Evolutionary conservation across 495 filamentous ascomycete species (phyloP).

Genomic region (Daldinia childiae): DNA sequence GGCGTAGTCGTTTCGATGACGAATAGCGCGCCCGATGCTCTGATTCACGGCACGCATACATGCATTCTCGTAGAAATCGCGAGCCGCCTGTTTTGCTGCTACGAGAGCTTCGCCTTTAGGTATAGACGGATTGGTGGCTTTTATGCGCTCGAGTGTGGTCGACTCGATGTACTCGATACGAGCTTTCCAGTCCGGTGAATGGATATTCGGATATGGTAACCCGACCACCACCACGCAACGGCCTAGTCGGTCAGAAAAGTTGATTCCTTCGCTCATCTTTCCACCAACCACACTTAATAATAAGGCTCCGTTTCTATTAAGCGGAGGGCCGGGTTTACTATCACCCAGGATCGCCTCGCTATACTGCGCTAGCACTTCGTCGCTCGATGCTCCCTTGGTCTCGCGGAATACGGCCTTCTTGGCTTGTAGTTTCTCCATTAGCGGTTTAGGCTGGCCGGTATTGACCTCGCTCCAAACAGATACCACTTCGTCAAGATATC

Average conservation of each 20-base stretch:
- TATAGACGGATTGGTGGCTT: constrained; percentile 56
- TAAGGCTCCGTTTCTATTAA: constrained; percentile 71
- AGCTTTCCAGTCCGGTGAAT: constrained; percentile 90
- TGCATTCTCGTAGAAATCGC: constrained; percentile 92
- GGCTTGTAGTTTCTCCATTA: constrained; percentile 64
- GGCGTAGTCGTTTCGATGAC: constrained; percentile 89
- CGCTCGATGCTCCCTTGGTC: constrained; percentile 65
- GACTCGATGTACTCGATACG: constrained; percentile 87
- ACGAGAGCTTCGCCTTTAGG: constrained; percentile 59
- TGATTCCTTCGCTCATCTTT: constrained; percentile 95
- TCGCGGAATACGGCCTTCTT: constrained; percentile 77
- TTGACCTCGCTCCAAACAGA: constrained; percentile 66
- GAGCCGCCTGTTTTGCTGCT: constrained; percentile 70
- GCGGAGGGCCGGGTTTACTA: not conserved
- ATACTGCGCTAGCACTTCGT: constrained; percentile 78
- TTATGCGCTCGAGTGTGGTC: constrained; percentile 61
- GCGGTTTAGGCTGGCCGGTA: constrained; percentile 41
- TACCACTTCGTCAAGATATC: constrained; percentile 81
- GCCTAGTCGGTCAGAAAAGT: constrained; percentile 92
- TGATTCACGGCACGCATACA: constrained; percentile 98
- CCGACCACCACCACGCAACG: constrained; percentile 90
- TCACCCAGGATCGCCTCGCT: constrained; percentile 67
- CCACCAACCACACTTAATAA: constrained; percentile 95
- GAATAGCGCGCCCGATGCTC: constrained; percentile 90
- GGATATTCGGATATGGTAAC: constrained; percentile 90